phyloP scores from a whole-genome alignment of 1,284 basidiomycete genomes.

The Phylloboletellus chloephorus region DNA sequence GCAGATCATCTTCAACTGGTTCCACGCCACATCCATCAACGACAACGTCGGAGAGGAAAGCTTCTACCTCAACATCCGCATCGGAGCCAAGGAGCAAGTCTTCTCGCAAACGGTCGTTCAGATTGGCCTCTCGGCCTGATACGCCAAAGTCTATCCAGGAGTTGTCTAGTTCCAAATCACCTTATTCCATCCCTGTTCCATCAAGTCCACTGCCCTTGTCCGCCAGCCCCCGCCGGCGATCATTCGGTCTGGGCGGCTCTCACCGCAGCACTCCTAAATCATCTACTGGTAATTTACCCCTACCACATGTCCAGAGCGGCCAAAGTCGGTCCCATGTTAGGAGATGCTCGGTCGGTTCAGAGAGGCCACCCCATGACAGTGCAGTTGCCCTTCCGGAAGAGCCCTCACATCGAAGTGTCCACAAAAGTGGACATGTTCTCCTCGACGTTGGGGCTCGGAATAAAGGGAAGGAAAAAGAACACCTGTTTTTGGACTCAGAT shows the following conservation, averaged over 20 bases:
- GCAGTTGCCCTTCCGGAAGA: conserved; percentile 33
- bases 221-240: conserved; percentile 32
- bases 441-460: conserved; percentile 16
- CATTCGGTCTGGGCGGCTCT: conserved; percentile 28
- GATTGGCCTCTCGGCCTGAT: conserved; percentile 28
- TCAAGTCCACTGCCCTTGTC: conserved; percentile 29
- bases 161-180: conserved; percentile 17
- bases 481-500: neutral
- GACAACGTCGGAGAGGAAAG: conserved; percentile 19
- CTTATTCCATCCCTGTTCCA: conserved; percentile 26
- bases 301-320: conserved; percentile 16
- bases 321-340: conserved; percentile 26
- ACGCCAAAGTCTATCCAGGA: conserved; percentile 31
- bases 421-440: conserved; percentile 12
- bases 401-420: conserved; percentile 9
- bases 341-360: conserved; percentile 29
- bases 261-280: conserved; percentile 31
- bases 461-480: conserved; percentile 30
- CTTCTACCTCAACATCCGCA: conserved; percentile 23
- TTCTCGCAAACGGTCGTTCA: conserved; percentile 31
- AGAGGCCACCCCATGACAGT: conserved; percentile 30
- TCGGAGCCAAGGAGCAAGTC: conserved; percentile 19
- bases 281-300: conserved; percentile 25
- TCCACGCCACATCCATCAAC: conserved; percentile 18
- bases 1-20: conserved; percentile 34